Base-by-base conservation (phyloP, 2,329 filamentous ascomycete species). In the Aspergillus ochraceoroseus region DNA sequence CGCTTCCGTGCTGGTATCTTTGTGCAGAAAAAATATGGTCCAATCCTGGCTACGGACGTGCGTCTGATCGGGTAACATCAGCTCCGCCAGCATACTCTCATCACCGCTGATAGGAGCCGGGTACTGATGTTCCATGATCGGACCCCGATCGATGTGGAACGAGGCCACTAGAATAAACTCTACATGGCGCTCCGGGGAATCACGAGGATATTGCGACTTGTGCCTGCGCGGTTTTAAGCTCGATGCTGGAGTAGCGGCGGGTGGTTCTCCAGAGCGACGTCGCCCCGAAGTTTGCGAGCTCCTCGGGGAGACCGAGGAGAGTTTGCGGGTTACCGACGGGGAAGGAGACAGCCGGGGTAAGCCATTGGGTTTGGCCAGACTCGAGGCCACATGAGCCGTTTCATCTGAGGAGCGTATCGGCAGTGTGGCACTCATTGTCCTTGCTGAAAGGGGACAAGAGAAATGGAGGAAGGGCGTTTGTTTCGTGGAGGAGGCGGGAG, bases 21-120 rank as follows among this genome's bases (percentile, higher is more conserved):
- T 96, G 70, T 98, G 92, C 41, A 98, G 65, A 62, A 98, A 98
- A 71, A 98, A 98, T 40, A 96, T 95, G 28, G 92, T 98, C 92
- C 92, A 98, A 64, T 98, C 92, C 67, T 96, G 89, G 58, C 85
- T 90, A 26, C 92, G 80, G 46, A 92, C 81, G 67, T 98, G 92
- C 14, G 90, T 88, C 66, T 96, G 90, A 65, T 98, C 92, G 0
- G 92, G 92, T 62, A 98, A 71, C 92, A 98, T 98, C 58, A 98
- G 78, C 71, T 98, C 92, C 5, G 92, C 92, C 59, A 98, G 70
- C 89, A 96, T 96, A 58, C 94, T 85, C 70, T 98, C 92, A 62
- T 98, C 90, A 20, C 92, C 90, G 35, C 88, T 95, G 48, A 98
- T 96, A 35, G 90, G 82, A 28, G 87, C 83, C 0, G 92, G 92